phyloP scores from a whole-genome alignment of 2,329 filamentous ascomycete genomes.

The Xylaria hypoxylon region DNA sequence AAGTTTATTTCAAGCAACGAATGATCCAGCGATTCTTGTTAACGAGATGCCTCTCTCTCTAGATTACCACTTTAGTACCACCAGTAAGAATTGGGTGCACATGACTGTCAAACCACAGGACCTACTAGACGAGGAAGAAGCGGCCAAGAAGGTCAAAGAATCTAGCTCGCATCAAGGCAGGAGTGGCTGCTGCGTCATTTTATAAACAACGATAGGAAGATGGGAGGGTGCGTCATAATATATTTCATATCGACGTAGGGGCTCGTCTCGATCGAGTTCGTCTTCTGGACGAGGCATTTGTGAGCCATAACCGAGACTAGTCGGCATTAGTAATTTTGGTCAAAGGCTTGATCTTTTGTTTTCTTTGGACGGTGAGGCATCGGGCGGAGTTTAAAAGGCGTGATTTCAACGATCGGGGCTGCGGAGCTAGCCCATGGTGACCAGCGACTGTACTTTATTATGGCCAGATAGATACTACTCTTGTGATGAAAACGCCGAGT shows the following conservation, averaged over 20 bases:
- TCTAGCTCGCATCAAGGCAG: constrained; percentile 45
- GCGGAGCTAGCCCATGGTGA: constrained; percentile 31
- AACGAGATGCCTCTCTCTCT: constrained; percentile 17
- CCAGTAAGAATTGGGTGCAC: constrained; percentile 76
- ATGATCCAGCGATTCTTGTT: constrained; percentile 17
- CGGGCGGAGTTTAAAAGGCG: constrained; percentile 39
- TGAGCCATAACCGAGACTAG: constrained; percentile 13
- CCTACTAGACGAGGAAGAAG: constrained; percentile 75
- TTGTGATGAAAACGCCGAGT: constrained; percentile 26
- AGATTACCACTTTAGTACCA: constrained; percentile 76
- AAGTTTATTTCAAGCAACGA: neutral
- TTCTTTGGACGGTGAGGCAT: constrained; percentile 38
- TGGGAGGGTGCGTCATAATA: constrained; percentile 7
- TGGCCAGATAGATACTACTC: constrained; percentile 37
- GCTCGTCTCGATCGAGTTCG: constrained; percentile 19
- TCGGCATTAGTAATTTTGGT: constrained; percentile 30
- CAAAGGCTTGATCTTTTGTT: constrained; percentile 4
- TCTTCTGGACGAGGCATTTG: constrained; percentile 12
- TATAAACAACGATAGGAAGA: constrained; percentile 41
- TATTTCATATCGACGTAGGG: constrained; percentile 16
- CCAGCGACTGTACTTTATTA: constrained; percentile 37
- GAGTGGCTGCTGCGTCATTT: constrained; percentile 52
- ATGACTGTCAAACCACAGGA: constrained; percentile 84
- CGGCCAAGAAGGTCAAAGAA: constrained; percentile 69
- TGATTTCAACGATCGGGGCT: constrained; percentile 30